Evolutionary conservation across 192 early-diverging fungal genomes (phyloP).

Genomic region (Entomortierella chlamydospora): DNA sequence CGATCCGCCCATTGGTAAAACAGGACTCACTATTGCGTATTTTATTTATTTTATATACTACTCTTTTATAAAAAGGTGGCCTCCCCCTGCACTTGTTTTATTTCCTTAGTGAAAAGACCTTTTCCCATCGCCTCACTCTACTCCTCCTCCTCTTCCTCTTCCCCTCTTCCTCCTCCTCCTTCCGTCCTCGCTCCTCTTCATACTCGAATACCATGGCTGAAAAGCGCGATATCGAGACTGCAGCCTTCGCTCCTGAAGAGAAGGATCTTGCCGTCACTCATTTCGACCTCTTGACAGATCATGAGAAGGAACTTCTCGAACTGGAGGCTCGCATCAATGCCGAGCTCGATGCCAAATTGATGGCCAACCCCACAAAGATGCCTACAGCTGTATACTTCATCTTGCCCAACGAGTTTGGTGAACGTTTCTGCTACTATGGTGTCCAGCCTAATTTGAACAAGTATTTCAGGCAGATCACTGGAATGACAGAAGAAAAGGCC

Average conservation of each 20-base stretch:
- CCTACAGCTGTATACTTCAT: slow-evolving; percentile 62
- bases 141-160: background rate
- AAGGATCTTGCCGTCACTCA: slow-evolving; percentile 4
- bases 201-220: slow-evolving; percentile 17
- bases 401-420: slow-evolving; percentile 64
- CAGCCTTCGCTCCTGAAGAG: slow-evolving; percentile 3
- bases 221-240: slow-evolving; percentile 42
- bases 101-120: slow-evolving; percentile 42
- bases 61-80: too few relatives aligned
- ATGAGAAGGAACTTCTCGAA: slow-evolving; percentile 49
- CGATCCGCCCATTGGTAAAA: too few relatives aligned
- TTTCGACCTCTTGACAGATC: slow-evolving; percentile 41
- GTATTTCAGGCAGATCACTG: slow-evolving; percentile 54
- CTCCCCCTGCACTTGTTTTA: background rate
- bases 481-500: slow-evolving; percentile 31
- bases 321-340: slow-evolving; percentile 64
- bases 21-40: too few relatives aligned
- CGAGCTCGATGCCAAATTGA: slow-evolving; percentile 62
- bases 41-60: too few relatives aligned
- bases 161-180: background rate
- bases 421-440: slow-evolving; percentile 72
- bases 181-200: background rate
- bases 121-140: background rate
- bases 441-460: slow-evolving; percentile 62
- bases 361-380: slow-evolving; percentile 58